These are phyloP conservation scores for Terana coerulea DNA, from an alignment of 768 basidiomycete genomes.

Conservation along the genomic window DNA sequence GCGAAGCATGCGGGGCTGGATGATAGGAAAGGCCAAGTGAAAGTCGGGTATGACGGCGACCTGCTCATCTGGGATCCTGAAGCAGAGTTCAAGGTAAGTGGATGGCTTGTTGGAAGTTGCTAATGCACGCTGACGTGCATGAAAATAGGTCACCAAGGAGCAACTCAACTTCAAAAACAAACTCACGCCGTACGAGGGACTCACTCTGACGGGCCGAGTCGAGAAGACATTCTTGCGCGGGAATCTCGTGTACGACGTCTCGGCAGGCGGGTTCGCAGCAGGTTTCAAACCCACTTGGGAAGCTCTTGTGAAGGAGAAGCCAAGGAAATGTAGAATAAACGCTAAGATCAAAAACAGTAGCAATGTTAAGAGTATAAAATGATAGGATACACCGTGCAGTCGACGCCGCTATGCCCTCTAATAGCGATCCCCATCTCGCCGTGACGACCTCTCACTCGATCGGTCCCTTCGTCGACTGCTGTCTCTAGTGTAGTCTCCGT, in stretches of 20 bases:
- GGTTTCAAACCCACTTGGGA: too few species aligned
- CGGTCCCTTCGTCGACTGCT: conserved; percentile 6
- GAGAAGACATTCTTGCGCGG: conserved; percentile 81
- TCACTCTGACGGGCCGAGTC: conserved; percentile 66
- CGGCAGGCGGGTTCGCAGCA: conserved; percentile 23
- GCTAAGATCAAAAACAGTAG: too few species aligned
- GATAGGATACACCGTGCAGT: too few species aligned
- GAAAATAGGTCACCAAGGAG: conserved; percentile 64
- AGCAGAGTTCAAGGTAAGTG: conserved; percentile 37
- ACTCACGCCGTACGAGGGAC: conserved; percentile 84
- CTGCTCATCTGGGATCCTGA: conserved; percentile 80
- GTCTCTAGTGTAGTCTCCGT: neutral
- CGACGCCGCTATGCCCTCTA: too few species aligned
- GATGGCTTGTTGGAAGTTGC: too few species aligned
- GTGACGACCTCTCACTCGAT: conserved; percentile 5
- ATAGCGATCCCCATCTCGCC: conserved; percentile 13
- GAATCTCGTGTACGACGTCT: conserved; percentile 52
- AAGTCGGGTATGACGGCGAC: conserved; percentile 79
- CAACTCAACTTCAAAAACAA: conserved; percentile 89
- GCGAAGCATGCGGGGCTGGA: conserved; percentile 79
- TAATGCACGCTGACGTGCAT: too few species aligned
- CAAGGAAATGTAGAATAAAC: too few species aligned
- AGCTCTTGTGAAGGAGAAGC: too few species aligned
- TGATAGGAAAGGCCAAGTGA: conserved; percentile 65
- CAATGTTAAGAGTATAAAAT: too few species aligned